Conservation (phyloP, 495 filamentous ascomycete species). For the Neurospora intermedia region DNA sequence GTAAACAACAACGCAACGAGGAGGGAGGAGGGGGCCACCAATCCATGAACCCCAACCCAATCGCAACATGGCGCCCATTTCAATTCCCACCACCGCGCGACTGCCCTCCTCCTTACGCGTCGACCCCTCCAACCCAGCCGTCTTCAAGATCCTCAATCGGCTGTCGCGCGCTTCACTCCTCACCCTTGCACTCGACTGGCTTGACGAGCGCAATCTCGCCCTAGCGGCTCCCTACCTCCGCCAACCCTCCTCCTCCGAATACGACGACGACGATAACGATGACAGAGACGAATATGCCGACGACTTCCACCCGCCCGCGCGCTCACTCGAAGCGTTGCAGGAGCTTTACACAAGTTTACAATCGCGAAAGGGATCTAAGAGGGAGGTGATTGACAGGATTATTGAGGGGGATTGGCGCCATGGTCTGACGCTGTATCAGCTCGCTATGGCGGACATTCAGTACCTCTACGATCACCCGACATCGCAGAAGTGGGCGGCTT, state of each 20-base stretch:
- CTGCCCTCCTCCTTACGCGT: constrained; percentile 46
- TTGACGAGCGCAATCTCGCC: constrained; percentile 48
- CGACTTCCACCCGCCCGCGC: constrained; percentile 51
- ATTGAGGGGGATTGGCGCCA: constrained; percentile 73
- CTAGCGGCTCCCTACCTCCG: constrained; percentile 45
- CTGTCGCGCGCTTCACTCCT: constrained; percentile 62
- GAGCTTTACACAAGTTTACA: constrained; percentile 48
- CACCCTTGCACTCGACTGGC: constrained; percentile 61
- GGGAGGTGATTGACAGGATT: constrained; percentile 67
- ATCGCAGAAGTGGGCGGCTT: constrained; percentile 64
- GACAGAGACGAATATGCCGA: constrained; percentile 36
- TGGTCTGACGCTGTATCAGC: constrained; percentile 64
- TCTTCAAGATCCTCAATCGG: constrained; percentile 52
- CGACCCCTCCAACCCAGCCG: constrained; percentile 49
- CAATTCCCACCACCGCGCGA: constrained; percentile 34
- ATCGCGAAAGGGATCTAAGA: constrained; percentile 52
- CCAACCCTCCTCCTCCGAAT: constrained; percentile 3
- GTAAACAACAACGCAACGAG: neutral
- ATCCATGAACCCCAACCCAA: neutral
- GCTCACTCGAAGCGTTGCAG: constrained; percentile 49
- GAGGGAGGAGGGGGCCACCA: neutral
- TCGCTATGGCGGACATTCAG: constrained; percentile 71
- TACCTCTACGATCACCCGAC: constrained; percentile 67
- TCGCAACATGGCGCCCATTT: constrained; percentile 29
- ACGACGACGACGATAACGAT: constrained; percentile 28